These are phyloP conservation scores for Xerocomellus amylosporus DNA, from an alignment of 768 basidiomycete genomes.

Conservation along the genomic window DNA sequence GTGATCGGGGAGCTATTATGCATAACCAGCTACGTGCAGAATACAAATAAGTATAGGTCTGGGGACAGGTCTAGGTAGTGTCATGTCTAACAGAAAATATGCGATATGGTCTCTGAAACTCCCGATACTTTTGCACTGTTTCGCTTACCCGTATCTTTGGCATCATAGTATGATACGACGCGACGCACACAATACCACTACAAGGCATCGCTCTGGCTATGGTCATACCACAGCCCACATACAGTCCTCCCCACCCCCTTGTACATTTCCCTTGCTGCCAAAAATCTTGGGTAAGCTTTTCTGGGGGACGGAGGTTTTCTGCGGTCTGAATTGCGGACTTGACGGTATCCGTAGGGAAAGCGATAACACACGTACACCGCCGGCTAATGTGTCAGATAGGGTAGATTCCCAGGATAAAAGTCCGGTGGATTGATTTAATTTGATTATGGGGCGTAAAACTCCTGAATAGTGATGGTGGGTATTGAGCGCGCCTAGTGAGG, in stretches of 20 bases:
- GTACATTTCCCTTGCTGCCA: constrained; percentile 66
- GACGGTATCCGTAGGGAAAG: constrained; percentile 87
- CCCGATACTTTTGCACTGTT: background rate
- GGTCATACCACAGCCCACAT: constrained; percentile 88
- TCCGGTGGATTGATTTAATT: constrained; percentile 5
- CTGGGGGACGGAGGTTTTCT: constrained; percentile 66
- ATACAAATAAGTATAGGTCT: constrained; percentile 3
- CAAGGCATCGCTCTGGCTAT: constrained; percentile 79
- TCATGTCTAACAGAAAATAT: background rate
- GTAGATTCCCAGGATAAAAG: constrained; percentile 71
- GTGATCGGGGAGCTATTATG: background rate
- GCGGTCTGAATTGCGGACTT: constrained; percentile 91
- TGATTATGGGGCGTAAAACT: background rate
- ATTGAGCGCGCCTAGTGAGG: constrained; percentile 41
- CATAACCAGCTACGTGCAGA: background rate
- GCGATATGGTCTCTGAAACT: background rate
- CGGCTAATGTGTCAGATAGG: constrained; percentile 73
- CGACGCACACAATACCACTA: constrained; percentile 86
- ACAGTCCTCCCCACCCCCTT: constrained; percentile 72
- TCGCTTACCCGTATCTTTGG: constrained; percentile 38
- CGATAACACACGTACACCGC: constrained; percentile 73
- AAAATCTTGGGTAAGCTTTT: constrained; percentile 40
- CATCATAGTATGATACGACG: no score
- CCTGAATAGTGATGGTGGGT: constrained; percentile 4
- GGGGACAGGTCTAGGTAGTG: background rate